Base-by-base conservation (phyloP, 139 green algal species). In the Coelastrella sp. region DNA sequence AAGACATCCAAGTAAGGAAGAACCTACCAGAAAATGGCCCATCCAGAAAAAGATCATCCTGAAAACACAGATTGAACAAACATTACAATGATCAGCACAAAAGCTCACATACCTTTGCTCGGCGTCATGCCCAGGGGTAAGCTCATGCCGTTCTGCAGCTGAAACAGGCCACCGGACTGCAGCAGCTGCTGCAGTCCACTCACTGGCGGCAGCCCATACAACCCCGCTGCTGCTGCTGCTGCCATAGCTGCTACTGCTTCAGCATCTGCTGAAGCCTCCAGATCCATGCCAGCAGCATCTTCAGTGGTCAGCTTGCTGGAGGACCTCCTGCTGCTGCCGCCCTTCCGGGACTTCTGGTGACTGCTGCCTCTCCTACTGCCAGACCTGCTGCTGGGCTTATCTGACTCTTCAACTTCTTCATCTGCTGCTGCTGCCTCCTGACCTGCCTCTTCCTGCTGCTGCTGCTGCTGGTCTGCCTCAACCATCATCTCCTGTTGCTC, bases 161-260 rank as follows among this genome's bases (percentile, higher is more conserved):
- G 65, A 63, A 63, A 49, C 82, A 79, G 65, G 27, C n/a, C 56
- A 72, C 57, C 79, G 6, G 57, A 49, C 65, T 89, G 85, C 70
- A 84, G 85, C 85, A 66, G 85, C 85, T 66, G 85, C 84, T 89
- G 70, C 84, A 74, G 7, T 1, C 68, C 84, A 1, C 59, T 59
- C 81, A 86, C 22, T 66, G 59, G n/a, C 0, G 81, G 59, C 24
- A 86, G 25, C 58, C 56, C 56, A n/a, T 60, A 59, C 85, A 65
- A 27, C 84, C 57, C 27, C 82, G 76, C 24, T 63, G 70, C 84
- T 88, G 66, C 83, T 79, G 35, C 35, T 12, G 22, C 12, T n/a
- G 25, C 20, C 8, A 11, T 59, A 8, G 65, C 60, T 61, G 10
- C 25, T 17, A 6, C 82, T 27, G 56, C 78, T 27, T 66, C 78